Evolutionary conservation across 2,329 filamentous ascomycete species (phyloP).

Genomic region (Beauveria australis): DNA sequence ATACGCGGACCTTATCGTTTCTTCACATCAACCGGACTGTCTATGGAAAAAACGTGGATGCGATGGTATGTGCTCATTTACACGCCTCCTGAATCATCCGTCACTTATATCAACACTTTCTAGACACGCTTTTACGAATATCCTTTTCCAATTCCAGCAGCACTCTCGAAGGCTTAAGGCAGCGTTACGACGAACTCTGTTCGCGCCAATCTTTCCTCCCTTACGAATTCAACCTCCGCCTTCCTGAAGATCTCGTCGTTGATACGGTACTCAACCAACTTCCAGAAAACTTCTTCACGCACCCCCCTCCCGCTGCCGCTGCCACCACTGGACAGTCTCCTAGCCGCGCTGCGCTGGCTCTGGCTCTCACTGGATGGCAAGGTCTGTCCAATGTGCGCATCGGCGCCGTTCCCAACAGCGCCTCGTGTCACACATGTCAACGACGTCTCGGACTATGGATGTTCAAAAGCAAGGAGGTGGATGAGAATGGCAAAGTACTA

Average conservation of each 20-base stretch:
- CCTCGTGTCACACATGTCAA: conserved; percentile 78
- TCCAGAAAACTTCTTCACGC: conserved; percentile 46
- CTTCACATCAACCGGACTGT: conserved; percentile 72
- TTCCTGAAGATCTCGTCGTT: conserved; percentile 45
- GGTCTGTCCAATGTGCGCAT: conserved; percentile 48
- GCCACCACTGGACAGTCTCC: conserved; percentile 23
- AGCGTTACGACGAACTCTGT: conserved; percentile 58
- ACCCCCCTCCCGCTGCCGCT: conserved; percentile 28
- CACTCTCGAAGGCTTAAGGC: conserved; percentile 49
- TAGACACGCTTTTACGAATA: conserved; percentile 52
- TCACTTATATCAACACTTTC: conserved; percentile 6
- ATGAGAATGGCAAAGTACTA: conserved; percentile 42
- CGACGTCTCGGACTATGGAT: conserved; percentile 89
- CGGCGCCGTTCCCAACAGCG: conserved; percentile 60
- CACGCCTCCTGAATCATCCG: not conserved
- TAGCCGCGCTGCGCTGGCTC: conserved; percentile 55
- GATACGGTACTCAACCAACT: conserved; percentile 42
- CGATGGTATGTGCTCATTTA: conserved; percentile 52
- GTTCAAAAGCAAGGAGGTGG: conserved; percentile 68
- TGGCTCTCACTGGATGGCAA: conserved; percentile 72
- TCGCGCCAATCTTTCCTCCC: conserved; percentile 47
- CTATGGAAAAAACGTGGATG: conserved; percentile 84
- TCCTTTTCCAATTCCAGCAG: conserved; percentile 53
- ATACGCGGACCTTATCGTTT: conserved; percentile 64
- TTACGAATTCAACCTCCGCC: conserved; percentile 52